A percentile compares a stretch with the other conserved stretches of the same genome.
phyloP scores from a whole-genome alignment of 352 stramenopile species.

The Phytophthora sansomeana region DNA sequence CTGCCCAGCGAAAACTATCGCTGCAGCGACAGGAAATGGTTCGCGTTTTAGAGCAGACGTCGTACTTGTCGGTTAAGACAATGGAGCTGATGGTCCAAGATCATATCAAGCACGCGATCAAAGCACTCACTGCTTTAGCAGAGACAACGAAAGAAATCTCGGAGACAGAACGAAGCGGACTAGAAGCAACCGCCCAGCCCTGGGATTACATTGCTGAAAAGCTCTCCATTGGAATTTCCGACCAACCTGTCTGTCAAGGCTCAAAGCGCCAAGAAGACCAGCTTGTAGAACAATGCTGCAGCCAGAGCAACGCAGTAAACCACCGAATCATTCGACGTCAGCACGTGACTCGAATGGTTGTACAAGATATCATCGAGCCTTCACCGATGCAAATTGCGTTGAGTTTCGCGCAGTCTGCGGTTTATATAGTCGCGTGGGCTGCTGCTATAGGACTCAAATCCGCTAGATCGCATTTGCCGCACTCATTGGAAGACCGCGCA shows the following conservation, averaged over 20 bases:
- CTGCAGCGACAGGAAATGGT: conserved; percentile 47
- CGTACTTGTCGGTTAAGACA: conserved; percentile 53
- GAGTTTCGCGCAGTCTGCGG: conserved; percentile 19
- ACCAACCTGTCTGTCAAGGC: conserved; percentile 11
- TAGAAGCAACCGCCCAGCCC: conserved; percentile 4
- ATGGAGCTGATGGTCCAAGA: conserved; percentile 70
- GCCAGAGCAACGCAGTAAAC: background rate
- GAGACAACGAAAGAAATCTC: conserved; percentile 1
- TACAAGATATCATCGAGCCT: background rate
- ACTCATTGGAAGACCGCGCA: conserved; percentile 21
- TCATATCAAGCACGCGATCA: conserved; percentile 49
- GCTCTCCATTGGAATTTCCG: conserved; percentile 17
- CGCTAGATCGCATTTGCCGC: conserved; percentile 13
- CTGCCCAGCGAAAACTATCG: conserved; percentile 40
- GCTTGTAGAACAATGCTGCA: background rate
- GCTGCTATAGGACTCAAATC: background rate
- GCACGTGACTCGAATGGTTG: background rate
- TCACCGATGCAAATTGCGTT: conserved; percentile 16
- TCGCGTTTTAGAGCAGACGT: conserved; percentile 46
- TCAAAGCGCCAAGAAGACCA: background rate
- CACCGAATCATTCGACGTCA: background rate
- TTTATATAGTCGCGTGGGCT: conserved; percentile 11
- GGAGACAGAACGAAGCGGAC: background rate
- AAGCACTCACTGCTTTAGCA: conserved; percentile 29
- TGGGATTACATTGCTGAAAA: conserved; percentile 23